Evolutionary conservation across 257 asterid genomes (phyloP), one percentile per base, ranked within the genome.

Genomic region (Solanum sparsipilum): DNA sequence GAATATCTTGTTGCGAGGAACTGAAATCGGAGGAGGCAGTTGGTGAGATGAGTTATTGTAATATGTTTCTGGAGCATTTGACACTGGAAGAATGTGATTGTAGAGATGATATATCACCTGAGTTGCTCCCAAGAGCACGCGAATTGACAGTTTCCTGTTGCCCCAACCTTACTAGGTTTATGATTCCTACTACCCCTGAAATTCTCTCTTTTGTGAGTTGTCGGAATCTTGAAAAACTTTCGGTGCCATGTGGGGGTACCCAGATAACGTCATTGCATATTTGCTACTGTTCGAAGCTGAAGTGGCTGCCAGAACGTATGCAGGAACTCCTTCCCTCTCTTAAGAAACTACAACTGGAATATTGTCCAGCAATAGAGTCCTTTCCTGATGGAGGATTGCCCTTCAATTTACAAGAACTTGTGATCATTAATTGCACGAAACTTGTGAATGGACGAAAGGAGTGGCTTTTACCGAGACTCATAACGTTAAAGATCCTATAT

Each of bases 61-160:
- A 52, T 52, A 52, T 16, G n/a, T 18, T 56, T 56, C 63, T 56
- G 63, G 63, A 56, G 63, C 0, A 56, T 0, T 48, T 48, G 16
- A 1, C 0, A 0, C 3, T 73, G 13, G 0, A 2, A 0, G 23
- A 2, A 8, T 25, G 67, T 21, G 58, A 20, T 23, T 39, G 9
- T 58, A 16, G 5, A 5, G 60, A 15, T 48, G 21, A 52, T 18
- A 18, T 82, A 5, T 67, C 60, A 31, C 48, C 76, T 18, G 84
- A 70, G 63, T 35, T 25, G 76, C 32, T 83, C 32, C 85, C 87
- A 4, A 56, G 9, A 13, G 35, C 46, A 27, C 71, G 13, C 13
- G 0, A 0, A 18, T n/a, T 88, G 34, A 2, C 0, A 0, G 63
- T 87, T 11, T 0, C 0, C 0, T 1, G 1, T 1, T 52, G 72